Conservation (phyloP, 768 basidiomycete species). For the Lanmaoa pseudosensibilis region DNA sequence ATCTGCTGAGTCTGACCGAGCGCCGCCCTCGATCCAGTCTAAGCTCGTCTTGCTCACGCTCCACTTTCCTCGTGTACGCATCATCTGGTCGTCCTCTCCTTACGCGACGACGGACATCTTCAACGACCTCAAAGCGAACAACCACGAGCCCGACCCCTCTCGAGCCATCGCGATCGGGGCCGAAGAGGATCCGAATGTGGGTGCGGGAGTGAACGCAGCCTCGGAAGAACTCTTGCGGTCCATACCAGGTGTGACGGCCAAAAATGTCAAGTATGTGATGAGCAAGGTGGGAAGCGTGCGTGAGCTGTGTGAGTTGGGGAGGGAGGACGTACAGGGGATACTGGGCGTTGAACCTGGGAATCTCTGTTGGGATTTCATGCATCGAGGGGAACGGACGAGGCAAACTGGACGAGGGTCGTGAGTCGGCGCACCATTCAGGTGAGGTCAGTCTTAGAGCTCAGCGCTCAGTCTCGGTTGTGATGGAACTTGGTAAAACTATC, state of each 20-base stretch:
- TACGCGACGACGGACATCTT: conserved; percentile 92
- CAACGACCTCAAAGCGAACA: conserved; percentile 81
- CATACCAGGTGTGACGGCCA: conserved; percentile 81
- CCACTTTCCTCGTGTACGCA: conserved; percentile 86
- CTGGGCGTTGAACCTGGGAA: conserved; percentile 82
- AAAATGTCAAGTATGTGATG: conserved; percentile 86
- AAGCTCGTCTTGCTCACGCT: conserved; percentile 89
- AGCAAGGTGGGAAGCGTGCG: conserved; percentile 73
- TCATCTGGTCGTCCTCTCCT: conserved; percentile 97
- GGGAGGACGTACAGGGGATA: conserved; percentile 65
- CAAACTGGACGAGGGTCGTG: neutral
- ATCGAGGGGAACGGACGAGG: conserved; percentile 53
- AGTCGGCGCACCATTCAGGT: neutral
- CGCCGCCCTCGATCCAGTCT: conserved; percentile 71
- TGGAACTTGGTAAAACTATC: neutral
- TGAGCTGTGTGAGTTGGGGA: conserved; percentile 65
- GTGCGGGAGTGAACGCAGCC: conserved; percentile 66
- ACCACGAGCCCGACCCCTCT: conserved; percentile 75
- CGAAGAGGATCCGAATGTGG: conserved; percentile 67
- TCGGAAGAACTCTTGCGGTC: conserved; percentile 82
- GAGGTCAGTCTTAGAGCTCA: neutral
- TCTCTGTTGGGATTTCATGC: conserved; percentile 79
- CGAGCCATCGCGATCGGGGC: conserved; percentile 80
- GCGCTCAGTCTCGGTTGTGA: neutral
- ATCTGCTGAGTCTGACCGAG: conserved; percentile 28